A percentile compares a stretch with the other conserved stretches of the same genome.
Conservation (phyloP, 352 stramenopile species). For the Stramenopiles sp. region DNA sequence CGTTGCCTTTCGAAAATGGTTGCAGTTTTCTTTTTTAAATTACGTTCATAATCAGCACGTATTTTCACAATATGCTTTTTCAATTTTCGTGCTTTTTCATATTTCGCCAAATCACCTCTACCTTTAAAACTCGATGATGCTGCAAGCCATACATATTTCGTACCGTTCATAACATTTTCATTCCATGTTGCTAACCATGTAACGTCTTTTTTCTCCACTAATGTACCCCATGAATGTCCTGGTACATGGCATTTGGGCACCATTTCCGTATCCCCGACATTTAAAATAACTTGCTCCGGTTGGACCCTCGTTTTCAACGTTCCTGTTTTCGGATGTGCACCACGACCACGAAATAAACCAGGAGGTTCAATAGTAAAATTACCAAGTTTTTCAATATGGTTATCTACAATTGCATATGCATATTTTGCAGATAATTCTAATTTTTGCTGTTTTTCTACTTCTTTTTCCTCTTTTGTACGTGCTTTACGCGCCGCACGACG, state of each 20-base stretch:
- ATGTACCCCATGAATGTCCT: constrained; percentile 83
- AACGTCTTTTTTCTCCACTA: constrained; percentile 78
- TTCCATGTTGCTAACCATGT: constrained; percentile 86
- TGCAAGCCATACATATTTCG: constrained; percentile 97
- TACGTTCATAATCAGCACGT: constrained; percentile 64
- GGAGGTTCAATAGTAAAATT: constrained; percentile 93
- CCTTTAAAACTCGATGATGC: constrained; percentile 96
- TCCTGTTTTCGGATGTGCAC: constrained; percentile 96
- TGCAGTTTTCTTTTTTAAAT: constrained; percentile 29
- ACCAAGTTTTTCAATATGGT: constrained; percentile 89
- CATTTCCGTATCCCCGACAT: constrained; percentile 72
- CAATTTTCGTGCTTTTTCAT: constrained; percentile 90
- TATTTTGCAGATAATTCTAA: background rate
- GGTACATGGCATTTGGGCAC: constrained; percentile 68
- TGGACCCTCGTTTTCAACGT: constrained; percentile 88
- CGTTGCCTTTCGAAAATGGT: constrained; percentile 63
- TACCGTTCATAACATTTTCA: constrained; percentile 92
- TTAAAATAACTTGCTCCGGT: constrained; percentile 90
- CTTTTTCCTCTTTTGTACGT: background rate
- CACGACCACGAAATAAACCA: constrained; percentile 87
- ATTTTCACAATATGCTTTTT: constrained; percentile 93
- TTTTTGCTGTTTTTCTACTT: background rate
- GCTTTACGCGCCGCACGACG: background rate
- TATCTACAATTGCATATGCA: constrained; percentile 34
- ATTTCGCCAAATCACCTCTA: constrained; percentile 94